Conservation (phyloP, 2,329 filamentous ascomycete species). For the Curvularia eragrostidis region DNA sequence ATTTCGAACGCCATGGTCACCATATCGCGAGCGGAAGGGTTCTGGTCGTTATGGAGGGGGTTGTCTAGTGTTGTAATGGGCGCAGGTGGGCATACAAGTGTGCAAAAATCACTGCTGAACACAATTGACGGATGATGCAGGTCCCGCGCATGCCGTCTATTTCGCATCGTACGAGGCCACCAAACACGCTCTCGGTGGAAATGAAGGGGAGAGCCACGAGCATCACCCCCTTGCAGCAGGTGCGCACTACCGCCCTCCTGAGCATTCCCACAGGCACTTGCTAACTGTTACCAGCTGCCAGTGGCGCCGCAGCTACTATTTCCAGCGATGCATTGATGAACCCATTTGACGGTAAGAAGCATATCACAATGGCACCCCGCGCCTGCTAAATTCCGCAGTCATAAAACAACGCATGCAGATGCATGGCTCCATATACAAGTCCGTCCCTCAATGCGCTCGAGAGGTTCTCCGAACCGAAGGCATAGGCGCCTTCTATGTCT, state of each 20-base stretch:
- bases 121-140: conserved; percentile 58
- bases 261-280: conserved; percentile 11
- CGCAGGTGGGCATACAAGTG: conserved; percentile 67
- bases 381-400: conserved; percentile 62
- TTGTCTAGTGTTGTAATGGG: conserved; percentile 96
- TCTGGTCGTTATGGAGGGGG: conserved; percentile 92
- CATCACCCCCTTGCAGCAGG: conserved; percentile 94
- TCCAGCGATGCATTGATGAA: conserved; percentile 99
- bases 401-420: conserved; percentile 99
- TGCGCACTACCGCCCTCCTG: conserved; percentile 52
- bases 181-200: conserved; percentile 94
- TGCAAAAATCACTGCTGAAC: conserved; percentile 4
- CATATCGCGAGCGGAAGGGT: conserved; percentile 87
- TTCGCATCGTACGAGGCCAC: conserved; percentile 98
- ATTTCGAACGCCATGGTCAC: conserved; percentile 91
- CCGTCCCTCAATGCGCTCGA: conserved; percentile 83
- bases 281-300: conserved; percentile 71
- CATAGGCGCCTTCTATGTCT: conserved; percentile 92
- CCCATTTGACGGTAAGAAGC: conserved; percentile 85
- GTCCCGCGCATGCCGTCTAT: conserved; percentile 95
- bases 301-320: conserved; percentile 93
- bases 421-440: conserved; percentile 90
- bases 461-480: conserved; percentile 90
- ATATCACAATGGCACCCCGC: neutral
- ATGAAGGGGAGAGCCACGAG: conserved; percentile 80